Evolutionary conservation across 2,329 filamentous ascomycete genomes (phyloP).

Genomic region (Plectosphaerella sp.): DNA sequence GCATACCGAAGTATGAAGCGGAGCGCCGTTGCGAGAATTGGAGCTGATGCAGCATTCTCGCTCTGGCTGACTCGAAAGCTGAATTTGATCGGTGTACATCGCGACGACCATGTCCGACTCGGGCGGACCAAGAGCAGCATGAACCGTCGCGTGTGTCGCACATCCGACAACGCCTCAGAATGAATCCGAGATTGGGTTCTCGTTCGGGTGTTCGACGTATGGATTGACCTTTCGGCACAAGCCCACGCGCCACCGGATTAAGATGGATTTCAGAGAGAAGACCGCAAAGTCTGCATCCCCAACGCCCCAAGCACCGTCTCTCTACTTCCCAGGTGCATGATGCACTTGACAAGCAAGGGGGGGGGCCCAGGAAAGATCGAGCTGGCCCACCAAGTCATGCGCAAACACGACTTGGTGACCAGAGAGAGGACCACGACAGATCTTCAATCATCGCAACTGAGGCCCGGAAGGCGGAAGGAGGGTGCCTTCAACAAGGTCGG

Average conservation of each 20-base stretch:
- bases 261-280: constrained; percentile 78
- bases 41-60: constrained; percentile 90
- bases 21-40: constrained; percentile 90
- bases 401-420: constrained; percentile 40
- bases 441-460: constrained; percentile 57
- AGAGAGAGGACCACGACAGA: constrained; percentile 84
- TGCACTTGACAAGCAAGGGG: constrained; percentile 51
- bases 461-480: constrained; percentile 22
- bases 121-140: background rate
- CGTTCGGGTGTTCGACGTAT: constrained; percentile 30
- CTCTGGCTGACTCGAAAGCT: constrained; percentile 81
- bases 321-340: constrained; percentile 44
- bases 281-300: constrained; percentile 60
- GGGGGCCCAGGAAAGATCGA: constrained; percentile 68
- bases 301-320: constrained; percentile 68
- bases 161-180: constrained; percentile 73
- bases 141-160: constrained; percentile 30
- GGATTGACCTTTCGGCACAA: constrained; percentile 20
- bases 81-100: constrained; percentile 74
- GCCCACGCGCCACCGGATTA: constrained; percentile 38
- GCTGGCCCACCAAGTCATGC: constrained; percentile 56
- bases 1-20: constrained; percentile 58
- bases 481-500: constrained; percentile 21
- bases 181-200: constrained; percentile 46
- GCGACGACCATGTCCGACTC: constrained; percentile 2